Base-by-base conservation (phyloP, 495 filamentous ascomycete genomes). In the Immersiella caudata region DNA sequence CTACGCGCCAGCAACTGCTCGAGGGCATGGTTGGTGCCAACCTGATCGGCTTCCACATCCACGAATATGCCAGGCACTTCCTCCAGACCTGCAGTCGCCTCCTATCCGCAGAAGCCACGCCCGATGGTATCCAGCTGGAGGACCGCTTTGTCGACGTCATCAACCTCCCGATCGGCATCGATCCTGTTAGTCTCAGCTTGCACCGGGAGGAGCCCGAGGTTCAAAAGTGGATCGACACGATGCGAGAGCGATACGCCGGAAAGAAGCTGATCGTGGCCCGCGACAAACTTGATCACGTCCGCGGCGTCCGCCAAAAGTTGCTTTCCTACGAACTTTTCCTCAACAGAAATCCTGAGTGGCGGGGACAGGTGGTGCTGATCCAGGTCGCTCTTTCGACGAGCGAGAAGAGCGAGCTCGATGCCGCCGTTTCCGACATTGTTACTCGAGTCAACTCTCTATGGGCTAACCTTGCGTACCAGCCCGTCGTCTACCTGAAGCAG, bases 271-370 rank as follows among this genome's bases (percentile, higher is more conserved):
- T 97, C 67, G 94, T 97, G 27, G 91, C 92, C 2, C 87, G 94
- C 25, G 94, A 97, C 75, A 97, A 97, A 83, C 89, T 97, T 60
- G 94, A 97, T 74, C 88, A 89, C 65, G 90, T 97, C 57, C 89
- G 94, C 25, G 94, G 94, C 61, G 93, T 97, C 29, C 83, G 92
- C 46, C 94, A 96, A 75, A 97, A 97, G 80, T 84, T 97, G 22
- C 83, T 97, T 25, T 92, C 93, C 21, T 97, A 92, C 74, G 94
- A 97, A 78, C 81, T 96, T 26, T 97, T 97, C 78, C 86, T 97
- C 49, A 96, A 96, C 77, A 92, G 91, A 71, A 90, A 97, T 71
- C 93, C 94, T 0, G 87, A 94, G 72, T 97, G 91, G 90, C 83
- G 89, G 52, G 92, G 91, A 68, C 89, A 93, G 77, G 89, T 93